Conservation (phyloP, 2,329 filamentous ascomycete genomes). For the Emergomyces pasteurianus region DNA sequence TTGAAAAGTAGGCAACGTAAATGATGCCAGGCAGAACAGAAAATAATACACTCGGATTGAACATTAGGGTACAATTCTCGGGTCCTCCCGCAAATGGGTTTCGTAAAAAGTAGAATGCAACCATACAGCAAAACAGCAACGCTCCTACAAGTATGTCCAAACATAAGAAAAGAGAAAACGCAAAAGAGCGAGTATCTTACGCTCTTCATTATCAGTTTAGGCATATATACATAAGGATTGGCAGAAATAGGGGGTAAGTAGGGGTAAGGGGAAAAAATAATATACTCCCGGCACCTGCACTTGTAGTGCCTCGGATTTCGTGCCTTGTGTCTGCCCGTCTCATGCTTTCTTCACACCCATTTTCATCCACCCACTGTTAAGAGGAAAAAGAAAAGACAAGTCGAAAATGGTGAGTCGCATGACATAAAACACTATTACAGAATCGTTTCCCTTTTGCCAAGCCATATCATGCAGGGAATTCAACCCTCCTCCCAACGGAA, state of each 20-base stretch:
- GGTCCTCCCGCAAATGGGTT: background rate
- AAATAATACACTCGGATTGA: background rate
- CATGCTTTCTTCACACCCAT: background rate
- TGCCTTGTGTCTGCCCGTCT: background rate
- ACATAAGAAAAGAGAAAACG: background rate
- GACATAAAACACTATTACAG: background rate
- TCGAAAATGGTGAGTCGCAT: background rate
- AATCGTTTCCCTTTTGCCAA: background rate
- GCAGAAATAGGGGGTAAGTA: constrained; percentile 7
- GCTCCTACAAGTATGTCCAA: background rate
- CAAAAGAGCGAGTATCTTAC: constrained; percentile 21
- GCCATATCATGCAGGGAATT: background rate
- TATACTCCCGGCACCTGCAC: constrained; percentile 1
- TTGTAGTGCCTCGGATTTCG: background rate
- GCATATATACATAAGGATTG: constrained; percentile 25
- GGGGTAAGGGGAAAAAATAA: constrained; percentile 10
- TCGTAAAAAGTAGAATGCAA: background rate
- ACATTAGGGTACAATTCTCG: background rate
- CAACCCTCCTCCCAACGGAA: background rate
- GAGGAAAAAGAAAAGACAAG: background rate
- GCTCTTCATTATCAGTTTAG: constrained; percentile 26
- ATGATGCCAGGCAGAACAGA: background rate
- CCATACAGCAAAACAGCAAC: background rate
- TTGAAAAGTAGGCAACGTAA: background rate
- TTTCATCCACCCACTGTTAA: background rate